Base-by-base conservation (phyloP, 345 rosid genomes). In the Lumnitzera racemosa region DNA sequence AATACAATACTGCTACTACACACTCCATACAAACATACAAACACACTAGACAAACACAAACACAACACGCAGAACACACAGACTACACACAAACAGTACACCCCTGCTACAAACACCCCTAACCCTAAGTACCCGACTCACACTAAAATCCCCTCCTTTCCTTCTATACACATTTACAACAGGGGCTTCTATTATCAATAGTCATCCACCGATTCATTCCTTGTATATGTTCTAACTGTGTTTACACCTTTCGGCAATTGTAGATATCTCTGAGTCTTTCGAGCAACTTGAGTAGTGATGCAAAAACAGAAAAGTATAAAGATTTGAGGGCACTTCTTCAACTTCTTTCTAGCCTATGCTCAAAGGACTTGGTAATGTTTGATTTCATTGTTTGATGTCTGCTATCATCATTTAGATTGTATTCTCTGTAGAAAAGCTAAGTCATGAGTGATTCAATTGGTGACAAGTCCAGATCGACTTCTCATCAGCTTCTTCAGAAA, bases 271-370 rank as follows among this genome's bases (percentile, higher is more conserved):
- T 94, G 61, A 77, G 75, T 68, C 83, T 79, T 61, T 94, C 97
- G 47, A 90, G 83, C 71, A 84, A 83, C 63, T 83, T 94, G 68
- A 85, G 86, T 70, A 81, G 74, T 72, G 97, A 94, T 72, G 91
- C 87, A 41, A 75, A 88, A 74, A 80, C 86, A 0, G 97, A 94
- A 74, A 76, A 84, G 70, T 94, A 88, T 68, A 94, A 87, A 76
- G 97, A 90, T 71, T 67, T 94, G 55, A 96, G 95, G 50, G 99
- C 97, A 63, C 86, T 94, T 71, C 97, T 94, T 78, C 99, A 90
- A 74, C 89, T 94, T 63, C 99, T 94, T 64, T 88, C 96, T 55
- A 85, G 73, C 72, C 81, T 94, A 54, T 90, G 99, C 79, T 94
- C 96, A 52, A 94, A 88, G 68, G 99, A 94, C 79, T 77, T 94